Evolutionary conservation across 495 filamentous ascomycete species (phyloP), one percentile per base, ranked within the genome.

Genomic region (Penicillium fimorum): DNA sequence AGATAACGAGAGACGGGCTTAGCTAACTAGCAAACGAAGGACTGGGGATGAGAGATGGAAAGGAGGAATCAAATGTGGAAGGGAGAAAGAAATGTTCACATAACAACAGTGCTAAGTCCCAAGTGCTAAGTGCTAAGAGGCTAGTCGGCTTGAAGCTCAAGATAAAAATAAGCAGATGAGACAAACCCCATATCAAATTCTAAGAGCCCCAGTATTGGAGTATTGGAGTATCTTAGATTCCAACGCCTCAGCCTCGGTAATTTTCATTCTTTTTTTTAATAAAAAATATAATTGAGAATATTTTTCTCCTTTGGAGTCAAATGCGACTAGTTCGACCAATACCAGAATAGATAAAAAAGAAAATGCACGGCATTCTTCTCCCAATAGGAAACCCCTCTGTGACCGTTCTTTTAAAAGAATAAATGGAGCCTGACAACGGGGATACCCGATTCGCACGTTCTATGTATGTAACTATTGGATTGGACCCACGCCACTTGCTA

Each of bases 131-230:
- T 44, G 40, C 18, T 53, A 35, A 53, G 13, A 53, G 27, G 41
- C 41, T 53, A 53, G 50, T 53, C 29, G 40, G 17, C 45, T 35
- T 45, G 50, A 53, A 53, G 50, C 41, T 53, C 40, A 35, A 33
- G 50, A 44, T 53, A 53, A 53, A 53, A 53, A 53, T 53, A 53
- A 42, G 40, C 42, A 53, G 30, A 37, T 53, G 50, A 53, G 41
- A 53, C 50, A 44, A 27, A 32, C 50, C 18, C 42, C 50, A 30
- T 53, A 41, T 46, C 41, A 38, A 38, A 38, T 38, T 38, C n/a
- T 38, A 38, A 35, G 35, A 38, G 35, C 35, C 35, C 35, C 35
- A 50, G 47, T 52, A 40, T 41, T 24, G 13, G 10, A 50, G 47
- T 52, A 40, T 41, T 24, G 13, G 10, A 43, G 22, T 52, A 32